phyloP scores from a whole-genome alignment of 805 yeast species.

The Grigorovia transvaalensis region DNA sequence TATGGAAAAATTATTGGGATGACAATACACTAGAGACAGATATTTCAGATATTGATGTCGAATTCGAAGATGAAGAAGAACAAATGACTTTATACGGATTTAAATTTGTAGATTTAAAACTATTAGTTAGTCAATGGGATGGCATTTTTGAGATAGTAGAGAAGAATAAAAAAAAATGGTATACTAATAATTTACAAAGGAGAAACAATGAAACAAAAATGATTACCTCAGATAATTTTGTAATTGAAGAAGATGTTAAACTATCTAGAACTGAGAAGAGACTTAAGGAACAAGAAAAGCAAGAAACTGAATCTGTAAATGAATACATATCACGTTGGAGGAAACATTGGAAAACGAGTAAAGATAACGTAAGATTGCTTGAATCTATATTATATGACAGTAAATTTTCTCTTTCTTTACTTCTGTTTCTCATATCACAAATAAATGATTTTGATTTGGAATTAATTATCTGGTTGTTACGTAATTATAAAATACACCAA shows the following conservation, averaged over 20 bases:
- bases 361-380: slow-evolving; percentile 7
- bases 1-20: slow-evolving; percentile 64
- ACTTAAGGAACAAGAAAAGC: background rate
- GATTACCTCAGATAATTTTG: slow-evolving; percentile 18
- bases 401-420: background rate
- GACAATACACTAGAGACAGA: slow-evolving; percentile 20
- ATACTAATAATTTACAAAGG: slow-evolving; percentile 1
- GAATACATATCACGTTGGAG: slow-evolving; percentile 4
- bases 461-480: slow-evolving; percentile 9
- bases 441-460: slow-evolving; percentile 14
- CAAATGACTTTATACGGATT: background rate
- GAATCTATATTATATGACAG: slow-evolving; percentile 1
- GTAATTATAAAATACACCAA: slow-evolving; percentile 1
- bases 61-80: background rate
- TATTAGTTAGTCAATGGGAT: slow-evolving; percentile 2
- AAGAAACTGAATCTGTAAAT: slow-evolving; percentile 10
- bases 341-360: slow-evolving; percentile 12
- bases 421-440: slow-evolving; percentile 9
- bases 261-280: slow-evolving; percentile 40
- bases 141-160: slow-evolving; percentile 2
- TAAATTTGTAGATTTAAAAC: slow-evolving; percentile 1
- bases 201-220: slow-evolving; percentile 13
- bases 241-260: slow-evolving; percentile 44
- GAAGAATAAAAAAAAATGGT: slow-evolving; percentile 4
- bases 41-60: slow-evolving; percentile 10